These are phyloP conservation scores for Phytophthora kernoviae DNA, from an alignment of 352 stramenopile species.

Conservation along the genomic window DNA sequence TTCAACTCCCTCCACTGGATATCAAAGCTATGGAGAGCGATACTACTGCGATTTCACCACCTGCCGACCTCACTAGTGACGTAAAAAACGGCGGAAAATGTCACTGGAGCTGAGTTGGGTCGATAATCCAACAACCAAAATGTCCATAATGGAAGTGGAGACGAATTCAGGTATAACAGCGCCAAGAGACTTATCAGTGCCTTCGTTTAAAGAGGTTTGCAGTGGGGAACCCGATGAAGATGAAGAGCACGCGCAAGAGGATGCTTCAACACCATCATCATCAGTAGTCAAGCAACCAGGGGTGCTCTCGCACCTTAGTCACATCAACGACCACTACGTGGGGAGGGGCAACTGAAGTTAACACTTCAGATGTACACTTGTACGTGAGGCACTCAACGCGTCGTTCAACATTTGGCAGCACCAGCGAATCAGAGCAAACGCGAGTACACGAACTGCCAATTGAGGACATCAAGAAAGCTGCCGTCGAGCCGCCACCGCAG, in stretches of 20 bases:
- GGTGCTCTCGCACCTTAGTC: constrained; percentile 8
- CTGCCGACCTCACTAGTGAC: not conserved
- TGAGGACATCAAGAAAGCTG: constrained; percentile 20
- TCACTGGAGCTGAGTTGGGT: constrained; percentile 31
- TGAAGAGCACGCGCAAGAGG: not conserved
- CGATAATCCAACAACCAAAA: constrained; percentile 13
- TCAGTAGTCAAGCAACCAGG: constrained; percentile 11
- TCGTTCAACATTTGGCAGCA: constrained; percentile 10
- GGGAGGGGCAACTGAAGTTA: constrained; percentile 16
- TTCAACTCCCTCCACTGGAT: constrained; percentile 16
- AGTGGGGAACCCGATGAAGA: not conserved
- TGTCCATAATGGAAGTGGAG: not conserved
- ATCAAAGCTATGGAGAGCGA: constrained; percentile 12
- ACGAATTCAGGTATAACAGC: not conserved
- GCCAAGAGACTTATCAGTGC: not conserved
- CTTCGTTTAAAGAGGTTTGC: not conserved
- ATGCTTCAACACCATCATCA: constrained; percentile 2
- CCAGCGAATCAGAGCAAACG: not conserved
- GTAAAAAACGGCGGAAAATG: constrained; percentile 24
- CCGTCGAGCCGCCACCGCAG: constrained; percentile 17
- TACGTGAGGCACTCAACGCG: constrained; percentile 4
- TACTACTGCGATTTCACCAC: not conserved
- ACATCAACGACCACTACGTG: constrained; percentile 22
- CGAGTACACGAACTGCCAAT: constrained; percentile 17
- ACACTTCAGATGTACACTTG: constrained; percentile 21